Percentiles rank a stretch among this genome's conserved stretches.
phyloP scores from a whole-genome alignment of 2,329 filamentous ascomycete genomes.

The Torrubiella hemipterigena region DNA sequence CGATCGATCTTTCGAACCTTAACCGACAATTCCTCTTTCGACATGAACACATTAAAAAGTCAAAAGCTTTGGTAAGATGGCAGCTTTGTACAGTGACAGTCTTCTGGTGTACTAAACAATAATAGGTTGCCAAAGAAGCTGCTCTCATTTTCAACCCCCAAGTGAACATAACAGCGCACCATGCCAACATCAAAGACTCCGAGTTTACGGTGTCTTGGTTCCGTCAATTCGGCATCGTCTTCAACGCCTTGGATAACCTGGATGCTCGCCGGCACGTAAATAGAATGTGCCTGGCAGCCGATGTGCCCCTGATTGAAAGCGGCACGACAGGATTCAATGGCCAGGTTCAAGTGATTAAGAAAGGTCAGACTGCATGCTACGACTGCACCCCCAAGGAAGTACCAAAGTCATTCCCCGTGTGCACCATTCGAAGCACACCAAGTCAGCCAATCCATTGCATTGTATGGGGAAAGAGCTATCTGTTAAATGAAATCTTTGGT shows the following conservation, averaged over 20 bases:
- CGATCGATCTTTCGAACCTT: slow-evolving; percentile 93
- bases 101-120: slow-evolving; percentile 1
- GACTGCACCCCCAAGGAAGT: slow-evolving; percentile 85
- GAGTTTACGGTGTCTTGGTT: slow-evolving; percentile 88
- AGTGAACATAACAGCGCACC: slow-evolving; percentile 76
- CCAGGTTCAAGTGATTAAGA: slow-evolving; percentile 93
- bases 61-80: slow-evolving; percentile 70
- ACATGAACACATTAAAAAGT: slow-evolving; percentile 94
- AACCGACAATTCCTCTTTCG: slow-evolving; percentile 97
- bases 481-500: slow-evolving; percentile 90
- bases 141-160: slow-evolving; percentile 83
- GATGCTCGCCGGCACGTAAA: slow-evolving; percentile 93
- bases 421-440: slow-evolving; percentile 91
- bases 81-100: too few relatives aligned
- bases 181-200: slow-evolving; percentile 87
- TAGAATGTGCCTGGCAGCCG: slow-evolving; percentile 87
- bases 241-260: slow-evolving; percentile 94
- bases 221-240: slow-evolving; percentile 68
- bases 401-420: slow-evolving; percentile 89
- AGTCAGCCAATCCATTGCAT: slow-evolving; percentile 98
- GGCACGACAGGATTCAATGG: slow-evolving; percentile 97
- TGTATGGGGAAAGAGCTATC: slow-evolving; percentile 95
- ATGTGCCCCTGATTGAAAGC: slow-evolving; percentile 87
- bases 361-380: slow-evolving; percentile 87
- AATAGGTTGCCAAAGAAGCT: slow-evolving; percentile 79